Conservation (phyloP, 257 asterid species). For the Solanum peruvianum region DNA sequence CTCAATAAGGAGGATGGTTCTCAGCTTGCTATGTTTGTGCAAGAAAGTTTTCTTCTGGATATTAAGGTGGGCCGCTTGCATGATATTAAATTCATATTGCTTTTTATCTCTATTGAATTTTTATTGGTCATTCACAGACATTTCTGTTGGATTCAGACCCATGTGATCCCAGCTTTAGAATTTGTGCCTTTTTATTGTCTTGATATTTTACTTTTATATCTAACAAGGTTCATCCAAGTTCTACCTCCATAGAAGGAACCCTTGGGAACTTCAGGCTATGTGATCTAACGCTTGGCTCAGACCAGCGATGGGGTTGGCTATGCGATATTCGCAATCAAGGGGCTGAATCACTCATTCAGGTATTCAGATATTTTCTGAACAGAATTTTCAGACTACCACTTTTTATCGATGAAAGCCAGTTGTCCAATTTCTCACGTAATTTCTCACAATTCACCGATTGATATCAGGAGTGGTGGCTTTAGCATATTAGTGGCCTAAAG, state of each 20-base stretch:
- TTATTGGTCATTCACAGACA: not conserved
- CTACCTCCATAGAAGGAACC: slow-evolving; percentile 69
- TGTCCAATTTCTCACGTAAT: not conserved
- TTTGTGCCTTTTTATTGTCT: not conserved
- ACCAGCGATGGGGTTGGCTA: slow-evolving; percentile 94
- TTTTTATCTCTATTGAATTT: not conserved
- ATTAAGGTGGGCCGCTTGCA: slow-evolving; percentile 51
- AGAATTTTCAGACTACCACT: not conserved
- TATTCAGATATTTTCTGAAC: slow-evolving; percentile 5
- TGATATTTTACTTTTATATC: slow-evolving; percentile 13
- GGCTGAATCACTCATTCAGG: slow-evolving; percentile 89
- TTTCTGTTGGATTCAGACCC: not conserved
- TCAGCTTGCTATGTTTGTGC: slow-evolving; percentile 96
- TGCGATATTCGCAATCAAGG: slow-evolving; percentile 95
- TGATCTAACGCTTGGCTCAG: slow-evolving; percentile 76
- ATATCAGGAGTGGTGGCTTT: too few relatives aligned
- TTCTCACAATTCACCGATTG: not conserved
- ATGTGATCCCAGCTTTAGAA: not conserved
- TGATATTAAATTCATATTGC: not conserved
- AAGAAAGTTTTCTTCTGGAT: slow-evolving; percentile 85
- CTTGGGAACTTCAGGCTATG: slow-evolving; percentile 85
- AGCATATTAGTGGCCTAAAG: too few relatives aligned
- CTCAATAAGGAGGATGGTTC: slow-evolving; percentile 94
- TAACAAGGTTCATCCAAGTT: slow-evolving; percentile 88
- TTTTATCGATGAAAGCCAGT: not conserved